Conservation (phyloP, 495 filamentous ascomycete genomes). For the Penicillium verhagenii region DNA sequence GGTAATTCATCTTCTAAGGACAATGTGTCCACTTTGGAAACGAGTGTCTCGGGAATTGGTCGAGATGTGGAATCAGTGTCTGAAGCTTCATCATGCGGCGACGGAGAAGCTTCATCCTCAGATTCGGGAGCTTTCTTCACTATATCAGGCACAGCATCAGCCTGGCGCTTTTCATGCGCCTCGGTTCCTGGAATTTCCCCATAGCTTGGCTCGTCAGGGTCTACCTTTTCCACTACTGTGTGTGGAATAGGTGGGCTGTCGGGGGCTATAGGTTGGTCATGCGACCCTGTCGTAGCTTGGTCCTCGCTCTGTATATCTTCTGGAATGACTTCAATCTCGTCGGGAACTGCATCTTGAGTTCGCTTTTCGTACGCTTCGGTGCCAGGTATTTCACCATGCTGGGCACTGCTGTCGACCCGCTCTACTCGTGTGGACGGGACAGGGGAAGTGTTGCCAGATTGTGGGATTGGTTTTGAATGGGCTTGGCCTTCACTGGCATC, state of each 20-base stretch:
- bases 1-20: constrained; percentile 34
- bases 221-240: constrained; percentile 80
- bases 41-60: constrained; percentile 45
- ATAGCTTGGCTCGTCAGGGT: constrained; percentile 62
- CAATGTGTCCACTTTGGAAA: constrained; percentile 42
- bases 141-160: constrained; percentile 82
- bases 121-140: constrained; percentile 41
- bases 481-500: constrained; percentile 75
- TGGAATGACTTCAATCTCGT: constrained; percentile 61
- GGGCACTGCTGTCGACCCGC: constrained; percentile 55
- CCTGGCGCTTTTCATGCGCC: constrained; percentile 70
- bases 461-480: constrained; percentile 30
- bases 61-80: constrained; percentile 18
- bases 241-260: constrained; percentile 67
- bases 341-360: constrained; percentile 61
- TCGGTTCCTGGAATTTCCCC: constrained; percentile 86
- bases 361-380: constrained; percentile 59
- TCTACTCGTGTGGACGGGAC: constrained; percentile 63
- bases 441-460: constrained; percentile 48
- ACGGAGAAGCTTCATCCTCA: constrained; percentile 20
- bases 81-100: constrained; percentile 14
- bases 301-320: constrained; percentile 53
- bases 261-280: constrained; percentile 45
- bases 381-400: constrained; percentile 62
- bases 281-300: constrained; percentile 38